Base-by-base conservation (phyloP, 495 filamentous ascomycete genomes). In the Podospora conica region DNA sequence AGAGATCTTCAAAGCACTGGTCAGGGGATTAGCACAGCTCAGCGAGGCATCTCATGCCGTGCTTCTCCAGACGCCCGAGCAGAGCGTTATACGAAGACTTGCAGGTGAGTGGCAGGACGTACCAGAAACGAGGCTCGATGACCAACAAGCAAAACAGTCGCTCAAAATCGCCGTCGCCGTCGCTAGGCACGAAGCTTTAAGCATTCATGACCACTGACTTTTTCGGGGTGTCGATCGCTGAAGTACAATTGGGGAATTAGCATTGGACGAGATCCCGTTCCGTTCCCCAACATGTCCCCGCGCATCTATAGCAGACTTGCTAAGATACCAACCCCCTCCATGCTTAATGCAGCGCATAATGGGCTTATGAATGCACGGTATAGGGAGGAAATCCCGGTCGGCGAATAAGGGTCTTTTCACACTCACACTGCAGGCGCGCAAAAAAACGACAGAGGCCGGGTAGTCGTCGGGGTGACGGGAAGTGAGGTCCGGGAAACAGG, bases 261-360 rank as follows among this genome's bases (percentile, higher is more conserved):
- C 28, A 61, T 40, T 29, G 15, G 60, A 33, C 29, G 48, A 20
- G 22, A 9, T 58, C 60, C 31, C 54, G 6, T 55, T 53, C 31
- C 54, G 6, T 55, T 53, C n/a, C 54, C 22, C 53, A 23, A 20
- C 9, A 55, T 6, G 4, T 53, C 33, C n/a, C 24, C 40, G 18
- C 40, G 53, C 24, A 60, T 55, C 60, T 68, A 72, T 73, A 73
- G 68, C 64, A 70, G 68, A 59, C 15, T 53, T 59, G 15, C 54
- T 69, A 70, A 66, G 60, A 61, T 40, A n/a, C 28, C 31, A 25
- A 28, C 57, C 66, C 48, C 56, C 57, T 60, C 23, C 9, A 48
- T 61, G 66, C 66, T 56, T 66, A 69, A 55, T 22, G 48, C 61
- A 25, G 63, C 54, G 56, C 22, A 27, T 65, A 61, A 40, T 53